phyloP scores from a whole-genome alignment of 495 filamentous ascomycete species.

The Umbilicaria muhlenbergii region DNA sequence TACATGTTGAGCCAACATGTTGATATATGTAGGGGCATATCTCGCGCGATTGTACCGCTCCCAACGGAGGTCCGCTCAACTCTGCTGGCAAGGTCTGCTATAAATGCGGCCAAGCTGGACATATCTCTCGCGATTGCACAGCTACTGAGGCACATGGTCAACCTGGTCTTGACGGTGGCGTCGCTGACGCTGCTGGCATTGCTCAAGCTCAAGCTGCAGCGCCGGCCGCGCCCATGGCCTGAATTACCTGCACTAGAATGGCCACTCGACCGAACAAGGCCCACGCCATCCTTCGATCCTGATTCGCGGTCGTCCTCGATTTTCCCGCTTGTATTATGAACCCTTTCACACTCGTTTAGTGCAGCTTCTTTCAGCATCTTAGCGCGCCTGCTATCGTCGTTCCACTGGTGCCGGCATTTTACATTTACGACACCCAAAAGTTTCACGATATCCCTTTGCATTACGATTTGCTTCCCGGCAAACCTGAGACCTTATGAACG shows the following conservation, averaged over 20 bases:
- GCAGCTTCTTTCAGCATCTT: slow-evolving; percentile 10
- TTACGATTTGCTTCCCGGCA: slow-evolving; percentile 6
- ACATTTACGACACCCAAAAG: slow-evolving; percentile 7
- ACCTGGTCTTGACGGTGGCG: slow-evolving; percentile 24
- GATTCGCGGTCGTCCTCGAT: slow-evolving; percentile 1
- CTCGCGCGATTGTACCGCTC: slow-evolving; percentile 91
- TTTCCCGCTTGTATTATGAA: slow-evolving; percentile 15
- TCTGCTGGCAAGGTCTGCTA: slow-evolving; percentile 98
- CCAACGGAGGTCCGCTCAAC: slow-evolving; percentile 90
- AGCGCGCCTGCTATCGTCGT: not conserved
- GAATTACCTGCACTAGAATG: slow-evolving; percentile 14
- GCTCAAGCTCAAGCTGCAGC: slow-evolving; percentile 21
- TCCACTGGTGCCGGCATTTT: not conserved
- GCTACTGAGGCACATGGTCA: slow-evolving; percentile 41
- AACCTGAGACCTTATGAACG: slow-evolving; percentile 8
- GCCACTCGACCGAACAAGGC: not conserved
- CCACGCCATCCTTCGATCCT: not conserved
- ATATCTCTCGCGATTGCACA: slow-evolving; percentile 91
- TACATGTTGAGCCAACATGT: not conserved
- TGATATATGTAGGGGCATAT: slow-evolving; percentile 60
- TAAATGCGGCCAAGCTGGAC: slow-evolving; percentile 84
- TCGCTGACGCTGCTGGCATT: slow-evolving; percentile 27
- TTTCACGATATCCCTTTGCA: slow-evolving; percentile 4
- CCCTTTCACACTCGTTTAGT: slow-evolving; percentile 8
- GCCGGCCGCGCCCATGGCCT: slow-evolving; percentile 40